Evolutionary conservation across 768 basidiomycete species (phyloP).

Genomic region (Rhizopogon vinicolor): DNA sequence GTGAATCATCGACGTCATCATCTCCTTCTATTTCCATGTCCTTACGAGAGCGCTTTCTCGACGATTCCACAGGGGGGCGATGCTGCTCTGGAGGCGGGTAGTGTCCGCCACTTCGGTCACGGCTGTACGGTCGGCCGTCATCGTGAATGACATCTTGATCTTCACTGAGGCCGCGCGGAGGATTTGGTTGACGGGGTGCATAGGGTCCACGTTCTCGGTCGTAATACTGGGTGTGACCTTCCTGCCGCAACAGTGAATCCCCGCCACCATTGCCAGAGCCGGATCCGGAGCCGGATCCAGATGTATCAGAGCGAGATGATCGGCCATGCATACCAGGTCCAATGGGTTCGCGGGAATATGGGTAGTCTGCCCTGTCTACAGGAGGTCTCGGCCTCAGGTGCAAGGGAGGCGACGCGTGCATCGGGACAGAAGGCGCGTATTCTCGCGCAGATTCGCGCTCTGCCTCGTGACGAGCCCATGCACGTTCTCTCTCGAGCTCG

Average conservation of each 20-base stretch:
- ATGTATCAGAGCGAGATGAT: conserved; percentile 53
- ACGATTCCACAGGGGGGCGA: conserved; percentile 37
- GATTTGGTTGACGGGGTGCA: conserved; percentile 48
- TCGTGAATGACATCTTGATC: conserved; percentile 52
- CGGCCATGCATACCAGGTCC: conserved; percentile 26
- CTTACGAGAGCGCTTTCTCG: conserved; percentile 53
- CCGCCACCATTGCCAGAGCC: conserved; percentile 30
- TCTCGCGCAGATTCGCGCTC: conserved; percentile 33
- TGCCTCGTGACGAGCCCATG: conserved; percentile 35
- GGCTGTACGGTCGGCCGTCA: conserved; percentile 38
- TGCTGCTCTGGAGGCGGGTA: conserved; percentile 32
- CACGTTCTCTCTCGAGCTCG: conserved; percentile 45
- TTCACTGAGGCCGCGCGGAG: conserved; percentile 32
- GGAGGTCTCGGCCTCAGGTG: conserved; percentile 35
- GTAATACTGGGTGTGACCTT: conserved; percentile 46
- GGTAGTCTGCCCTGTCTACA: conserved; percentile 24
- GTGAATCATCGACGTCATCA: conserved; percentile 36
- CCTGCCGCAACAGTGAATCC: conserved; percentile 48
- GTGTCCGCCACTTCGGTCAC: conserved; percentile 33
- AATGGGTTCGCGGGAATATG: conserved; percentile 27
- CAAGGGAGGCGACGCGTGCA: conserved; percentile 39
- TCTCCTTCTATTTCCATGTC: conserved; percentile 64
- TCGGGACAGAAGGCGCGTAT: conserved; percentile 15
- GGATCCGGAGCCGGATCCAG: conserved; percentile 51
- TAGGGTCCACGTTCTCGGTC: conserved; percentile 46